Conservation (phyloP, 768 basidiomycete genomes). For the Favolaschia claudopus region DNA sequence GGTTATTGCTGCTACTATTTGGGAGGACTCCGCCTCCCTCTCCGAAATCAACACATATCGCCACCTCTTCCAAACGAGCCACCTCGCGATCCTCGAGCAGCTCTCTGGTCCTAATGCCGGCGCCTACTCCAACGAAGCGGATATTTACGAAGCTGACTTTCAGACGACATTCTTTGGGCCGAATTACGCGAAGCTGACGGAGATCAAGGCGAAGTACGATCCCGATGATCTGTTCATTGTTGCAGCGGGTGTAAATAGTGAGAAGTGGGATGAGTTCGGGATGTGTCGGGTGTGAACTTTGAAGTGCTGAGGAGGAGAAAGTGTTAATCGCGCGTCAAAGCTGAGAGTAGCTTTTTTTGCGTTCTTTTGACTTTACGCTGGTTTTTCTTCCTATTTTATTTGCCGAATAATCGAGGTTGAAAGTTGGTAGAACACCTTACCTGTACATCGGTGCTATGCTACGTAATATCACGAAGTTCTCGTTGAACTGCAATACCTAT, state of each 20-base stretch:
- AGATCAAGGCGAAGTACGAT: conserved; percentile 51
- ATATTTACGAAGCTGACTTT: conserved; percentile 39
- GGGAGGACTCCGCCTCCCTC: conserved; percentile 25
- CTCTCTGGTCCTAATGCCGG: conserved; percentile 38
- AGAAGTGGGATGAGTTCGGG: conserved; percentile 50
- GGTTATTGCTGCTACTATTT: conserved; percentile 25
- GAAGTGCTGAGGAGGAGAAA: too few relatives aligned
- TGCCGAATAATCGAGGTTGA: too few relatives aligned
- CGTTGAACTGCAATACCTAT: too few relatives aligned
- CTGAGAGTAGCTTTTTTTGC: too few relatives aligned
- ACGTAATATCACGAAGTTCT: too few relatives aligned
- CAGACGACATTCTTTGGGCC: conserved; percentile 43
- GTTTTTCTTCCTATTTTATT: too few relatives aligned
- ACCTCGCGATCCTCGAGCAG: conserved; percentile 35
- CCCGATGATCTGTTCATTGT: conserved; percentile 54
- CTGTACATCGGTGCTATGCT: too few relatives aligned
- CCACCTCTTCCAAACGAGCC: conserved; percentile 29
- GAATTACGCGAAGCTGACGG: conserved; percentile 39
- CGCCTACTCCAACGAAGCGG: conserved; percentile 45
- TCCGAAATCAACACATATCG: conserved; percentile 28
- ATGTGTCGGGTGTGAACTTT: conserved; percentile 11
- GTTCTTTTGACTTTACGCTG: too few relatives aligned
- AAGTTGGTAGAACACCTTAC: too few relatives aligned
- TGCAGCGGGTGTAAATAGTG: conserved; percentile 54
- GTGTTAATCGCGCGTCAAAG: too few relatives aligned